Evolutionary conservation across 495 filamentous ascomycete species (phyloP).

Genomic region (Tuber brumale): DNA sequence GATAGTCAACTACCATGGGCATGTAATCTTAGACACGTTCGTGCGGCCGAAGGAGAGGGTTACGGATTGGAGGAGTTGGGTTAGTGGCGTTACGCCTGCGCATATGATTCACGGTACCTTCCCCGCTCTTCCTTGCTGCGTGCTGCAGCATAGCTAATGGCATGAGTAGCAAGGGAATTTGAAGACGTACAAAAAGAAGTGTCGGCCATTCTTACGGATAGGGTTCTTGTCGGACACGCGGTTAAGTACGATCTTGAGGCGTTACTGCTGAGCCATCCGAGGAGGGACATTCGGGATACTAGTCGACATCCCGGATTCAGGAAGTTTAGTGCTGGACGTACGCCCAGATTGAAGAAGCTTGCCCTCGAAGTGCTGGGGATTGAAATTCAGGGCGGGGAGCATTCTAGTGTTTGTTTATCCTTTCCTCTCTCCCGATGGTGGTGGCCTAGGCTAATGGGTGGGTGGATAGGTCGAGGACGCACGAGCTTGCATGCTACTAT

Average conservation of each 20-base stretch:
- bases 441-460: slow-evolving; percentile 3
- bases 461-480: slow-evolving; percentile 68
- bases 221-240: slow-evolving; percentile 85
- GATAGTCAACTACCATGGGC: slow-evolving; percentile 85
- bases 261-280: slow-evolving; percentile 67
- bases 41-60: slow-evolving; percentile 70
- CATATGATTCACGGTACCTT: slow-evolving; percentile 51
- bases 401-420: slow-evolving; percentile 50
- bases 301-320: slow-evolving; percentile 66
- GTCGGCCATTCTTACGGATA: slow-evolving; percentile 60
- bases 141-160: background rate
- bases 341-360: slow-evolving; percentile 68
- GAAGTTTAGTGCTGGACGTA: slow-evolving; percentile 61
- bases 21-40: slow-evolving; percentile 84
- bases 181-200: slow-evolving; percentile 68
- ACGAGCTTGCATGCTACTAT: slow-evolving; percentile 77
- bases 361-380: slow-evolving; percentile 71
- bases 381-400: slow-evolving; percentile 71
- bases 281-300: slow-evolving; percentile 74
- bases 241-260: slow-evolving; percentile 76
- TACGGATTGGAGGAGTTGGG: slow-evolving; percentile 79
- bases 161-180: slow-evolving; percentile 55
- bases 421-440: background rate
- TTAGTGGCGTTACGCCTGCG: slow-evolving; percentile 68
- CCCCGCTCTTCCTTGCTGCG: background rate